Base-by-base conservation (phyloP, 768 basidiomycete species). In the Hericium erinaceus region DNA sequence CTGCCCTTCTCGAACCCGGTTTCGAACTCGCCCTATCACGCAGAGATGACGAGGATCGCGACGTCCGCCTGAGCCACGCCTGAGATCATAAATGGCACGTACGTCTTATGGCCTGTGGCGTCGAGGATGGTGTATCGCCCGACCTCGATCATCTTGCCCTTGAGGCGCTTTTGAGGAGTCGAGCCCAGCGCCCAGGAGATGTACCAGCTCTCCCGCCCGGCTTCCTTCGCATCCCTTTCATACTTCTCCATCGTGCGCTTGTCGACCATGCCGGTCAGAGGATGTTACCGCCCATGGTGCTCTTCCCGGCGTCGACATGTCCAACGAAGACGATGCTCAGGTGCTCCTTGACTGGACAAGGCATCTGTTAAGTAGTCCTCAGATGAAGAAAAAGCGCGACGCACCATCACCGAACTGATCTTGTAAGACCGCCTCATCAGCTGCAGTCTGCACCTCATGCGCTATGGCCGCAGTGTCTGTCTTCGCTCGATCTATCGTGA, bases 171-270 rank as follows among this genome's bases (percentile, higher is more conserved):
- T 69, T 98, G 95, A 0, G 92, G 87, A 8, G 94, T 97, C n/a
- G 92, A 95, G 69, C 98, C 97, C 58, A 99, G 84, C 2, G 97
- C 97, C 95, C 95, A 99, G 58, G 87, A 89, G 57, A 99, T 86
- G 72, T 98, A 98, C 97, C 97, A 98, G 3, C 83, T 85, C 72
- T 98, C 97, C 65, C 92, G 85, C 50, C 97, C 97, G 16, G 92
- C 92, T 59, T 98, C 97, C 72, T 97, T 99, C 53, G 97, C 95
- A 65, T 98, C 97, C 63, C 83, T 82, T 73, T 98, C 95, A 70
- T 89, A 91, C 72, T 98, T 99, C 73, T 99, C 97, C 88, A 99
- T 92, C 26, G 97, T 99, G 52, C 97, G 86, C 75, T 98, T 98
- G 73, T 99, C 97, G 54, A 95, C 89, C 78, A 83, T 91, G 26